A percentile compares a stretch with the other conserved stretches of the same genome.
These are phyloP conservation scores for Sporothrix brasiliensis DNA, from an alignment of 2,329 filamentous ascomycete species.

Conservation along the genomic window DNA sequence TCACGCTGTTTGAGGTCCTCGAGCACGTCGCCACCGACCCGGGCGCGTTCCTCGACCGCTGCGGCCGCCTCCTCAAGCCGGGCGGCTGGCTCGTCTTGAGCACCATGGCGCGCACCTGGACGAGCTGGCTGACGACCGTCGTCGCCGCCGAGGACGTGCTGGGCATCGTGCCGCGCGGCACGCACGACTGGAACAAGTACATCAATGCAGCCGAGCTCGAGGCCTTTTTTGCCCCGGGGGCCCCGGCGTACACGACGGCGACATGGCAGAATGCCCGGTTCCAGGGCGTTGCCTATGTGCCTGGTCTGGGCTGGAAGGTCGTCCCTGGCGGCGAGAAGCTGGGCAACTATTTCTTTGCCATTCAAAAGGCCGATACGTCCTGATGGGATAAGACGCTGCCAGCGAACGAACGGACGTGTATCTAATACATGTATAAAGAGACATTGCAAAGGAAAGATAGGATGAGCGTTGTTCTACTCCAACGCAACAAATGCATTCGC, in stretches of 20 bases:
- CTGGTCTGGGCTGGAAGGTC: constrained; percentile 85
- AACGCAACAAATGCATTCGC: no score
- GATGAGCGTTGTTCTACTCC: no score
- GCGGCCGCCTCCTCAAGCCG: constrained; percentile 76
- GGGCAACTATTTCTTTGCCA: constrained; percentile 95
- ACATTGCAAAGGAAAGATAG: background rate
- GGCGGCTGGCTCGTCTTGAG: constrained; percentile 92
- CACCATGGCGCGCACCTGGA: constrained; percentile 88
- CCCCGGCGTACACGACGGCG: constrained; percentile 38
- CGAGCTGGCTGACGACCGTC: constrained; percentile 90
- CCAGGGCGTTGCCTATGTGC: constrained; percentile 87
- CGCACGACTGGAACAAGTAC: constrained; percentile 96
- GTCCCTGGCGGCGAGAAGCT: constrained; percentile 78
- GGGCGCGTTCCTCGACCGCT: constrained; percentile 69
- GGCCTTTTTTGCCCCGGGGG: constrained; percentile 51
- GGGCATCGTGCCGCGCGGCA: constrained; percentile 85
- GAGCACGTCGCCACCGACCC: constrained; percentile 80
- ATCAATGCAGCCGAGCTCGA: constrained; percentile 81
- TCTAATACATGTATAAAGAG: background rate
- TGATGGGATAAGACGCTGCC: background rate
- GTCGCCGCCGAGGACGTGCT: constrained; percentile 86
- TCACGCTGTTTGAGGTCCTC: constrained; percentile 90
- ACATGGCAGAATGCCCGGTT: constrained; percentile 63
- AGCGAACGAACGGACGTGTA: background rate
- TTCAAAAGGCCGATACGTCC: constrained; percentile 53